Base-by-base conservation (phyloP, 31 red algal genomes). In the Asparagopsis taxiformis region DNA sequence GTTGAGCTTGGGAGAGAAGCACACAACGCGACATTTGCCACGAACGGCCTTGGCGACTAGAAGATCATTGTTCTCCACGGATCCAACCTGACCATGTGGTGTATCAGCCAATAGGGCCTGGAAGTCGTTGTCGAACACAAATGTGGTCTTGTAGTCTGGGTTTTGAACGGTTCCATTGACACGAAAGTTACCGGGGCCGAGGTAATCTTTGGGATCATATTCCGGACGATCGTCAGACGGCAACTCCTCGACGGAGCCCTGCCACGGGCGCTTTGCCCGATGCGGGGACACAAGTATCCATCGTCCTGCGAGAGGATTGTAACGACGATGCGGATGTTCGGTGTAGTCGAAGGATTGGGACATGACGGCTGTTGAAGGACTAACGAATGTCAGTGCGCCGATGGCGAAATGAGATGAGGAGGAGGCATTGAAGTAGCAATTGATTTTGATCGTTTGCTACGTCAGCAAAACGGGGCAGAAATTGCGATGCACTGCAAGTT, bases 51-150 rank as follows among this genome's bases (percentile, higher is more conserved):
- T 60, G 22, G 91, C 94, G 0, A 80, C 74, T 53, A 98, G 69
- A 1, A 98, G 78, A 60, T 93, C 90, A 68, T 82, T 60, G 23
- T 55, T 36, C 39, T 83, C 79, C 0, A 65, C 68, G 59, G 44
- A 59, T 29, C 72, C 78, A 6, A 85, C 72, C 17, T 38, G 29
- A 17, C 79, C 84, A 21, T 35, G 29, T 31, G 94, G 94, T 1
- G 89, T 93, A 41, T 86, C 85, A 13, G 79, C 51, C 10, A 98
- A 62, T 49, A 98, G 37, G 1, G 94, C 94, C 73, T 80, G 80
- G 71, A 98, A 98, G 56, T 98, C 94, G 50, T 98, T 98, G 56
- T 89, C 87, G 52, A 98, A 98, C 11, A 98, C 94, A 62, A 90
- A 93, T 3, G 94, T 98, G 31, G 70, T 62, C 8, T 85, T 72